phyloP scores from a whole-genome alignment of 192 early-diverging fungal genomes.

The Diversispora eburnea region DNA sequence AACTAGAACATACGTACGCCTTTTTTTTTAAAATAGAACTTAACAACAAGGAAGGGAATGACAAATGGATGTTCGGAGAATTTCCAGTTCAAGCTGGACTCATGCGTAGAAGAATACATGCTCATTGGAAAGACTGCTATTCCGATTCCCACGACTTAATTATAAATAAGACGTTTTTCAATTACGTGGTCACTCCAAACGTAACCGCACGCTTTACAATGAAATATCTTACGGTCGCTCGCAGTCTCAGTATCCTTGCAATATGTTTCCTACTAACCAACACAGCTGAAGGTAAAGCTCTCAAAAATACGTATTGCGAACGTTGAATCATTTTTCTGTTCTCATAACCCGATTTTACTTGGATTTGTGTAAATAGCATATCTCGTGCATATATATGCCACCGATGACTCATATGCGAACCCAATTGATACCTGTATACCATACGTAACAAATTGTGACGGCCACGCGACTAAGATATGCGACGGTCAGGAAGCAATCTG shows the following conservation, averaged over 20 bases:
- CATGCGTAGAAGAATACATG: not conserved
- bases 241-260: not conserved
- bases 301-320: constrained; percentile 2
- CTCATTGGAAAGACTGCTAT: constrained; percentile 10
- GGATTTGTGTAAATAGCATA: too few species aligned
- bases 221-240: not conserved
- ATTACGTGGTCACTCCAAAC: constrained; percentile 3
- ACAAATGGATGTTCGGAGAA: not conserved
- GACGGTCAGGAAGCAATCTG: not conserved
- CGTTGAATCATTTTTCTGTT: constrained; percentile 12
- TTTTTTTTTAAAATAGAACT: not conserved
- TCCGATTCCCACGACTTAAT: not conserved
- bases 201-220: not conserved
- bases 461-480: not conserved
- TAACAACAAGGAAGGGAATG: constrained; percentile 7
- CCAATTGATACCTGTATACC: constrained; percentile 4
- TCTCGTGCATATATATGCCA: too few species aligned
- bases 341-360: constrained; percentile 4
- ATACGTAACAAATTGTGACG: constrained; percentile 5
- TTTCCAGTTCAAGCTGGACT: not conserved
- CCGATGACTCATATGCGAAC: not conserved
- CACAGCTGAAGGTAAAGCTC: constrained; percentile 4
- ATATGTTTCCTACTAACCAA: constrained; percentile 9
- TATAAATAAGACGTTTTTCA: constrained; percentile 12
- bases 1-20: not conserved